Percentiles rank a stretch among this genome's conserved stretches.
phyloP scores from a whole-genome alignment of 116 monocot species.

The Iris pallida region DNA sequence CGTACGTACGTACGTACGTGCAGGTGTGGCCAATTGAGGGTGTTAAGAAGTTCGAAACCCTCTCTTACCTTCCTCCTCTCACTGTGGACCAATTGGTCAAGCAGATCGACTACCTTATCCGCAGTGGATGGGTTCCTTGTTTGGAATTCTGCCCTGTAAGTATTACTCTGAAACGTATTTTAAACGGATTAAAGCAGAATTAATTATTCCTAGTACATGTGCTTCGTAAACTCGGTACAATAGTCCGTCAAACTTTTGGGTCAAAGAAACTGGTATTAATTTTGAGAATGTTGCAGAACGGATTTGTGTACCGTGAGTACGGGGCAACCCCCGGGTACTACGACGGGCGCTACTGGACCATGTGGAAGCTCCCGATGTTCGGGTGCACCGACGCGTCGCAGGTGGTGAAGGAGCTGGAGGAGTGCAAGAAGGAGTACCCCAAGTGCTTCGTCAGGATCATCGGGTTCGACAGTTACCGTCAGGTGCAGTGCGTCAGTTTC shows the following conservation, averaged over 20 bases:
- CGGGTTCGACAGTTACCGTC: conserved; percentile 80
- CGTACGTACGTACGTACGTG: not conserved
- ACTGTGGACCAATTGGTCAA: conserved; percentile 31
- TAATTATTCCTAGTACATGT: no score
- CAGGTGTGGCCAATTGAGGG: conserved; percentile 84
- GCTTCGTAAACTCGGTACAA: no score
- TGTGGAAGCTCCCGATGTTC: conserved; percentile 96
- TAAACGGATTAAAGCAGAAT: no score
- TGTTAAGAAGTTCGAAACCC: conserved; percentile 83
- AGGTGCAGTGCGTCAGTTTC: conserved; percentile 87
- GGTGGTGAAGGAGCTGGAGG: conserved; percentile 53
- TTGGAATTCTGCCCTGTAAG: conserved; percentile 66
- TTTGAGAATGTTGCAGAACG: no score
- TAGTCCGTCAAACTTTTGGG: no score
- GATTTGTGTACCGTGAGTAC: conserved; percentile 55
- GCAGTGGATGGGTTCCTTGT: conserved; percentile 70
- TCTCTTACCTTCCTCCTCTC: conserved; percentile 79
- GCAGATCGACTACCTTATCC: conserved; percentile 76
- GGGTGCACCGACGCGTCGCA: conserved; percentile 67
- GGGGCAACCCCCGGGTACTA: conserved; percentile 65
- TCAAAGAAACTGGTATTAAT: no score
- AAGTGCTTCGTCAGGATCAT: conserved; percentile 47
- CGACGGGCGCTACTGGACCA: conserved; percentile 85
- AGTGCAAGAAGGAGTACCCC: conserved; percentile 65
- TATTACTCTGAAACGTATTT: not conserved